Conservation (phyloP, 257 asterid genomes). For the Nicotiana undulata region DNA sequence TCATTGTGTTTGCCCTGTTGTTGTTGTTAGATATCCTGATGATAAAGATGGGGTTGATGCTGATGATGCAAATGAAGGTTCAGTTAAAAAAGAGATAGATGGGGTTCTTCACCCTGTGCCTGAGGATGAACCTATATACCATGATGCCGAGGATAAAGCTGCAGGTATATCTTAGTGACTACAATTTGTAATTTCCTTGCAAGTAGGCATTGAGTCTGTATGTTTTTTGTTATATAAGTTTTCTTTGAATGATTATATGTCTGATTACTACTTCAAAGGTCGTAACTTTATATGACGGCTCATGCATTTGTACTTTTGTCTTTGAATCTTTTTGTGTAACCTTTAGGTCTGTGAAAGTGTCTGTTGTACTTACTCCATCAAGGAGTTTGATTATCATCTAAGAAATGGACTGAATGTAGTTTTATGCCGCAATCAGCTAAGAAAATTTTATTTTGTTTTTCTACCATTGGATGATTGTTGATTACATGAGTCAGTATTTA, state of each 20-base stretch:
- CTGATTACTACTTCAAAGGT: background rate
- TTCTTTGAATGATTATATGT: background rate
- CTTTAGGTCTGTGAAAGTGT: background rate
- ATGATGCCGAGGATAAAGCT: conserved; percentile 51
- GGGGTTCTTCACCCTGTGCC: conserved; percentile 47
- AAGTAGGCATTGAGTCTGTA: background rate
- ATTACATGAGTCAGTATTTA: background rate
- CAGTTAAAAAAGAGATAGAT: conserved; percentile 22
- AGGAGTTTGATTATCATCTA: background rate
- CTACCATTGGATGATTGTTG: background rate
- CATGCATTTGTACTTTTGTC: background rate
- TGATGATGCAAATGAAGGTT: conserved; percentile 23
- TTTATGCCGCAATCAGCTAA: background rate
- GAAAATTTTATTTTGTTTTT: background rate
- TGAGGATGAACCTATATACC: conserved; percentile 52
- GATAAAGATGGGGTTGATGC: conserved; percentile 46
- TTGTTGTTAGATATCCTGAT: conserved; percentile 61
- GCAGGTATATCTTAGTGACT: conserved; percentile 22
- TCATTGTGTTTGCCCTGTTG: conserved; percentile 74
- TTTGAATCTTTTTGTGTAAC: background rate
- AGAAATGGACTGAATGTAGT: background rate
- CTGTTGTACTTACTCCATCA: background rate
- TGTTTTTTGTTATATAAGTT: background rate
- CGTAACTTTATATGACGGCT: background rate
- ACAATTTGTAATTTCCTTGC: background rate